Conservation (phyloP, 768 basidiomycete species). For the Suillus bovinus region DNA sequence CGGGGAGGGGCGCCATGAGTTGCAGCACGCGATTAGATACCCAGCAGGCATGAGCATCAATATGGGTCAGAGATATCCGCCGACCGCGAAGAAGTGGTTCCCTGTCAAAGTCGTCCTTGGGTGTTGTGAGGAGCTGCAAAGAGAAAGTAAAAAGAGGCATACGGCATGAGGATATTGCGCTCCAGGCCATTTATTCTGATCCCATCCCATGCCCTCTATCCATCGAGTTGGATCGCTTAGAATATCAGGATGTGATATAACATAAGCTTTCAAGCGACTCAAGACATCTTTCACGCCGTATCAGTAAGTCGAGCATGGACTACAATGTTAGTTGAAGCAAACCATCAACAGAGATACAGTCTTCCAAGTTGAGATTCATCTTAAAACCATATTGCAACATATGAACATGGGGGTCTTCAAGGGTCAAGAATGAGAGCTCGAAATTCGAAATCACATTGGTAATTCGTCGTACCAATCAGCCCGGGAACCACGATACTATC, state of each 20-base stretch:
- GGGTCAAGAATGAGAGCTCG: background rate
- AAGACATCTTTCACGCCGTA: constrained; percentile 52
- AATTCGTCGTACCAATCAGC: constrained; percentile 57
- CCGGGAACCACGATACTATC: constrained; percentile 67
- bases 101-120: constrained; percentile 68
- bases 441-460: background rate
- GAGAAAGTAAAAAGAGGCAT: constrained; percentile 13
- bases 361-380: constrained; percentile 62
- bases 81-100: constrained; percentile 69
- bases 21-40: constrained; percentile 75
- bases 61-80: constrained; percentile 70
- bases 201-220: constrained; percentile 92
- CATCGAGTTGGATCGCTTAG: constrained; percentile 55
- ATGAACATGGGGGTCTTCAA: constrained; percentile 78
- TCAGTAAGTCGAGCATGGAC: background rate
- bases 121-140: background rate
- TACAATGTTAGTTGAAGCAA: background rate
- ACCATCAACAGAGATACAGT: constrained; percentile 62
- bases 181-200: constrained; percentile 79
- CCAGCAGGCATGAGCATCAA: constrained; percentile 89
- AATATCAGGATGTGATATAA: constrained; percentile 58
- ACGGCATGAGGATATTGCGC: constrained; percentile 74
- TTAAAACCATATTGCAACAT: constrained; percentile 69
- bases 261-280: constrained; percentile 56
- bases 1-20: constrained; percentile 60